These are phyloP conservation scores for Phytophthora citrophthora DNA, from an alignment of 352 stramenopile species.

Conservation along the genomic window DNA sequence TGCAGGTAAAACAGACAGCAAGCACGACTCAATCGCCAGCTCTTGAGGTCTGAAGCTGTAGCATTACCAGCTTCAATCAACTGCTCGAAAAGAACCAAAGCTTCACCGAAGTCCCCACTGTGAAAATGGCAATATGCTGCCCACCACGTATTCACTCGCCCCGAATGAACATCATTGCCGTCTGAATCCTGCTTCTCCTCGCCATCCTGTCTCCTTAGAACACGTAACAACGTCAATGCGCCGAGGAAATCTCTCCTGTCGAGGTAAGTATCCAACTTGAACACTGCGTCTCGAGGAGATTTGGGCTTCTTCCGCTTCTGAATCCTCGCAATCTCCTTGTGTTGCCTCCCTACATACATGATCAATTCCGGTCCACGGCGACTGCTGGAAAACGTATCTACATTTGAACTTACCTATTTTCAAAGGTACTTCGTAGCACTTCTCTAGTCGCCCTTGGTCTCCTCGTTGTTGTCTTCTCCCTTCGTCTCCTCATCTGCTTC, in stretches of 20 bases:
- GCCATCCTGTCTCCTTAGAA: constrained; percentile 25
- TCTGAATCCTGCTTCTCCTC: constrained; percentile 23
- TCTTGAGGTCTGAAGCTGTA: constrained; percentile 28
- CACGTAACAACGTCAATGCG: constrained; percentile 47
- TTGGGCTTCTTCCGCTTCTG: constrained; percentile 11
- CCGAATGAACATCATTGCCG: constrained; percentile 5
- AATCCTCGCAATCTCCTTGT: not conserved
- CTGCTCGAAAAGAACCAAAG: constrained; percentile 57
- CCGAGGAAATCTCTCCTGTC: constrained; percentile 51
- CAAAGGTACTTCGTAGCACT: not conserved
- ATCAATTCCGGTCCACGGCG: constrained; percentile 1
- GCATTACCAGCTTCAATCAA: constrained; percentile 37
- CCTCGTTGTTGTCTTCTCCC: constrained; percentile 6
- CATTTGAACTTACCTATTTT: constrained; percentile 19
- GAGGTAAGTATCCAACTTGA: constrained; percentile 57
- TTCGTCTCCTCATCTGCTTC: constrained; percentile 28
- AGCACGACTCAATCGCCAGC: constrained; percentile 55
- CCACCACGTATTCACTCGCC: constrained; percentile 63
- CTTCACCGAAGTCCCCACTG: constrained; percentile 46
- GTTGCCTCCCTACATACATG: constrained; percentile 31
- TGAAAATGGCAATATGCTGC: constrained; percentile 77
- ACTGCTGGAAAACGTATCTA: constrained; percentile 22
- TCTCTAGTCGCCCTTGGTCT: constrained; percentile 30
- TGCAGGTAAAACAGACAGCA: constrained; percentile 66
- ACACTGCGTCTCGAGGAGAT: constrained; percentile 10